phyloP scores from a whole-genome alignment of 352 stramenopile species.

The Pythium dissimile region DNA sequence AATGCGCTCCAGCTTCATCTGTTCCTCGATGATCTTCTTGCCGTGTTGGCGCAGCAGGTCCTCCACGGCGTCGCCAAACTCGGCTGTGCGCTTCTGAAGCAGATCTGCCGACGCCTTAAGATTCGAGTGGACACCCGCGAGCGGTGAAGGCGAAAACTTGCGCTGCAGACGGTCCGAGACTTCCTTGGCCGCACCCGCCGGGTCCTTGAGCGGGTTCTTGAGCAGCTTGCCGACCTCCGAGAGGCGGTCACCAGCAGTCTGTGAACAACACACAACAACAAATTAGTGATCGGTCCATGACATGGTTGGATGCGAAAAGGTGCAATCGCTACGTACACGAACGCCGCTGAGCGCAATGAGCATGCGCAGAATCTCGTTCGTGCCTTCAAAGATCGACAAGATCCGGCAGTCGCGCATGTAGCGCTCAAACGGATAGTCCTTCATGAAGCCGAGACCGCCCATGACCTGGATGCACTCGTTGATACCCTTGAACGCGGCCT shows the following conservation, averaged over 20 bases:
- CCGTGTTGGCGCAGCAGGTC: slow-evolving; percentile 80
- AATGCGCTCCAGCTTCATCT: slow-evolving; percentile 86
- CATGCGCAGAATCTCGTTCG: slow-evolving; percentile 89
- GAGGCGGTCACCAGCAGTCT: slow-evolving; percentile 80
- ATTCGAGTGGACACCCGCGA: slow-evolving; percentile 72
- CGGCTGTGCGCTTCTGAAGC: slow-evolving; percentile 62
- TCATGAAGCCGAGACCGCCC: slow-evolving; percentile 90
- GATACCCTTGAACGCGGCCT: slow-evolving; percentile 78
- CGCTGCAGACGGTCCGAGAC: slow-evolving; percentile 75
- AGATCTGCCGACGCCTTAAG: slow-evolving; percentile 50
- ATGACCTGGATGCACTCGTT: slow-evolving; percentile 90
- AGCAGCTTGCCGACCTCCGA: slow-evolving; percentile 73
- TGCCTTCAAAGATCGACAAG: slow-evolving; percentile 91
- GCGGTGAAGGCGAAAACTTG: slow-evolving; percentile 66
- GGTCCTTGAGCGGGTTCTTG: slow-evolving; percentile 81
- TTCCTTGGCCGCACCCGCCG: slow-evolving; percentile 62
- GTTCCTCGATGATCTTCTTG: slow-evolving; percentile 86
- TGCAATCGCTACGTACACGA: slow-evolving; percentile 36
- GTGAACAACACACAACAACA: slow-evolving; percentile 1
- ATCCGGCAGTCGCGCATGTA: slow-evolving; percentile 91
- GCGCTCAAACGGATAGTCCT: slow-evolving; percentile 90
- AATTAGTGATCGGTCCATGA: not conserved
- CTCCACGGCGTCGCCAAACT: slow-evolving; percentile 78
- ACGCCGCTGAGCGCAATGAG: slow-evolving; percentile 89
- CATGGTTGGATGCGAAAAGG: not conserved